Conservation (phyloP, 164 flowering plant genomes). For the Chimonanthus salicifolius region DNA sequence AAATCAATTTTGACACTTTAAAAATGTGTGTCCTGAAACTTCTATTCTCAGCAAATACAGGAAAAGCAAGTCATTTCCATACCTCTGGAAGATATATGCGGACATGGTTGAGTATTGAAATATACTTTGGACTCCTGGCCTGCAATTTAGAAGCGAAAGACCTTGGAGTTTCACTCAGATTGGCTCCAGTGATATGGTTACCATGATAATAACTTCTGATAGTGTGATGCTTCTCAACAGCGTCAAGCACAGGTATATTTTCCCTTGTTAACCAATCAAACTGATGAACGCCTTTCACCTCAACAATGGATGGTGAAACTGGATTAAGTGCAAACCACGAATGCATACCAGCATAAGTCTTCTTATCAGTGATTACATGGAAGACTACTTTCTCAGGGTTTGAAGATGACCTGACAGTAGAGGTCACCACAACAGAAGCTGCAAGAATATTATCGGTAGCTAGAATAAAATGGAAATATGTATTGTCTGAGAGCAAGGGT, state of each 20-base stretch:
- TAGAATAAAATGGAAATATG: conserved; percentile 74
- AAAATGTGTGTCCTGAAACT: neutral
- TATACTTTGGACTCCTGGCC: conserved; percentile 96
- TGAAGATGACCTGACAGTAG: conserved; percentile 65
- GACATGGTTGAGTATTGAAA: conserved; percentile 90
- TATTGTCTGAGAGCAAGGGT: conserved; percentile 81
- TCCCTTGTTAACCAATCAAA: conserved; percentile 98
- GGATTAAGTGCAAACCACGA: conserved; percentile 98
- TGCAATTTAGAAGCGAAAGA: conserved; percentile 82
- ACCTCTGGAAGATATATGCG: conserved; percentile 99
- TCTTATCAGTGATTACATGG: conserved; percentile 97
- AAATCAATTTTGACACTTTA: neutral
- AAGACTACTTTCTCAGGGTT: conserved; percentile 82
- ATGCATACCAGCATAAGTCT: conserved; percentile 99
- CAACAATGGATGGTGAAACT: conserved; percentile 76
- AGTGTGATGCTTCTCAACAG: conserved; percentile 74
- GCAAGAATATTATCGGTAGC: conserved; percentile 96
- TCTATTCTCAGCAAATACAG: neutral
- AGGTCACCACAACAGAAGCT: conserved; percentile 90
- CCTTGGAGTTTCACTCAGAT: conserved; percentile 70
- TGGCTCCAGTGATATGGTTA: conserved; percentile 71
- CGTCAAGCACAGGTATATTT: conserved; percentile 96
- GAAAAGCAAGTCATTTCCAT: conserved; percentile 1
- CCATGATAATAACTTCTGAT: conserved; percentile 89
- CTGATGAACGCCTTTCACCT: conserved; percentile 94